A percentile compares a stretch with the other conserved stretches of the same genome.
phyloP scores from a whole-genome alignment of 176 grass and related monocot genomes.

The Panicum miliaceum region DNA sequence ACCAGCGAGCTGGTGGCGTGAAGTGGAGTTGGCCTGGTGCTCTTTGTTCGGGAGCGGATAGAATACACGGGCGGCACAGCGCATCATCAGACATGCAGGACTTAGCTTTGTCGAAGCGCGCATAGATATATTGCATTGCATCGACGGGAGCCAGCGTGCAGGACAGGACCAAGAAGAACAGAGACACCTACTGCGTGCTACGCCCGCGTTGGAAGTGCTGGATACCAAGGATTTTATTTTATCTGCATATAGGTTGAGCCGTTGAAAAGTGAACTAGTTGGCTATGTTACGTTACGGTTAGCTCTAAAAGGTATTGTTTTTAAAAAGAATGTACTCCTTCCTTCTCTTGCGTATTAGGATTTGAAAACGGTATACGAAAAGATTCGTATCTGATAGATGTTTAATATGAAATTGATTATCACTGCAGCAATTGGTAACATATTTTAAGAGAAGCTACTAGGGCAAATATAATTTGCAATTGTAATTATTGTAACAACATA shows the following conservation, averaged over 20 bases:
- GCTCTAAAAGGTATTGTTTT: not conserved
- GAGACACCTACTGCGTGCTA: not conserved
- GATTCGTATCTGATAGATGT: no score
- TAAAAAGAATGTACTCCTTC: no score
- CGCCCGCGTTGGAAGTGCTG: not conserved
- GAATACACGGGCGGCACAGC: not conserved
- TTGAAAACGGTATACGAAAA: no score
- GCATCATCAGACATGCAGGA: not conserved
- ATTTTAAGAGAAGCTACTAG: no score
- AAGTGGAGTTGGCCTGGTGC: slow-evolving; percentile 2
- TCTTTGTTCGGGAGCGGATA: slow-evolving; percentile 38
- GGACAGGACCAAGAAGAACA: not conserved
- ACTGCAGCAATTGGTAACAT: no score
- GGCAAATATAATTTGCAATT: no score
- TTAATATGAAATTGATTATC: no score
- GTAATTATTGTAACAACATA: no score
- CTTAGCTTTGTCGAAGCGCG: not conserved
- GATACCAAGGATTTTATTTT: not conserved
- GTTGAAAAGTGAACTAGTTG: not conserved
- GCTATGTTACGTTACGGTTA: not conserved
- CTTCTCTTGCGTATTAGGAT: no score
- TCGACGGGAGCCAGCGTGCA: not conserved
- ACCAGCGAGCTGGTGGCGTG: not conserved
- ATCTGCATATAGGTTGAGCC: not conserved
- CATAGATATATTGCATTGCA: slow-evolving; percentile 11